phyloP scores from a whole-genome alignment of 352 stramenopile genomes.

The Pythium aristosporum region DNA sequence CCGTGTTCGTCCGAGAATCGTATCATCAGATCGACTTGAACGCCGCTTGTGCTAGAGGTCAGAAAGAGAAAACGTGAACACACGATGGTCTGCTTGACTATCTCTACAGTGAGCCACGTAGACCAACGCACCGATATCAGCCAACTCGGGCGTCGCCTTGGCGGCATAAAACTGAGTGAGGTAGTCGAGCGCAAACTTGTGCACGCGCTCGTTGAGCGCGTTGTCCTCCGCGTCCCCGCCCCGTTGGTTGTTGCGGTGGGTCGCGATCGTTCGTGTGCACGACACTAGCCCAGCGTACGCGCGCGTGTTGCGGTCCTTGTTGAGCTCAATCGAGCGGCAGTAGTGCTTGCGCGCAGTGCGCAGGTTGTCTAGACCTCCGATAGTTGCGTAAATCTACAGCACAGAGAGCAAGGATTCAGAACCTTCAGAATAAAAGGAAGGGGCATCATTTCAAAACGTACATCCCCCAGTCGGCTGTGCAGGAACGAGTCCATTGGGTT shows the following conservation, averaged over 20 bases:
- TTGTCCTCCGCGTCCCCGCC: slow-evolving; percentile 33
- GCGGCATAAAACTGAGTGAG: slow-evolving; percentile 28
- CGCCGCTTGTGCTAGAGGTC: slow-evolving; percentile 16
- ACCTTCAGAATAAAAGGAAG: neutral
- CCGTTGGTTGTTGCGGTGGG: slow-evolving; percentile 30
- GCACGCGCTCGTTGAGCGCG: slow-evolving; percentile 36
- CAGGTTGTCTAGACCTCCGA: slow-evolving; percentile 37
- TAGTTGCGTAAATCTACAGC: slow-evolving; percentile 37
- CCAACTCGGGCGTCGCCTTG: slow-evolving; percentile 29
- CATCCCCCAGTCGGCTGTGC: slow-evolving; percentile 38
- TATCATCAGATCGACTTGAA: slow-evolving; percentile 30
- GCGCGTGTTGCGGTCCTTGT: slow-evolving; percentile 35
- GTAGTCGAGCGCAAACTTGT: slow-evolving; percentile 34
- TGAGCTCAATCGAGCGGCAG: slow-evolving; percentile 37
- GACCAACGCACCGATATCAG: slow-evolving; percentile 25
- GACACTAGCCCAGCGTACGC: slow-evolving; percentile 34
- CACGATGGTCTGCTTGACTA: neutral
- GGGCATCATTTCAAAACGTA: slow-evolving; percentile 11
- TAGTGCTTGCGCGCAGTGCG: slow-evolving; percentile 41
- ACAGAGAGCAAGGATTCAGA: neutral
- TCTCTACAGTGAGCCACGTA: neutral
- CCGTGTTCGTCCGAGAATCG: neutral
- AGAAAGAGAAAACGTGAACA: neutral
- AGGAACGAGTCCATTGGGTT: slow-evolving; percentile 45
- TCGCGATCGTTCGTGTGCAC: slow-evolving; percentile 34